phyloP scores from a whole-genome alignment of 73 alveolate species.

The Paramecium biaurelia region DNA sequence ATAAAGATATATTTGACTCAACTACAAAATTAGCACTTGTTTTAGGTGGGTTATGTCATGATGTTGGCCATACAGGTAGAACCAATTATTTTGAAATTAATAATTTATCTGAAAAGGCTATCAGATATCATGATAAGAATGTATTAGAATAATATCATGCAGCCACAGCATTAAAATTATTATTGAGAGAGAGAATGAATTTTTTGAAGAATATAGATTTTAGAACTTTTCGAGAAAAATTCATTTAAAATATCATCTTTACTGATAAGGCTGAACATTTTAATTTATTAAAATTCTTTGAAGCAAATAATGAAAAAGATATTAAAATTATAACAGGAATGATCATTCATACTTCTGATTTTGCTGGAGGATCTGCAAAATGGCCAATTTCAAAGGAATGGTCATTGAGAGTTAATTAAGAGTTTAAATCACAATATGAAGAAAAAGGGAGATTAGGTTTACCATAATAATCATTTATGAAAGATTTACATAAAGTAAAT shows the following conservation, averaged over 20 bases:
- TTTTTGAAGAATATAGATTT: conserved; percentile 65
- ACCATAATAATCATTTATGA: conserved; percentile 36
- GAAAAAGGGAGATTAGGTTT: conserved; percentile 12
- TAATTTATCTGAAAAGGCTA: conserved; percentile 71
- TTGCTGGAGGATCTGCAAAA: conserved; percentile 19
- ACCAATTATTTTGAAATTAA: conserved; percentile 76
- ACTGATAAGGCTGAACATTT: conserved; percentile 92
- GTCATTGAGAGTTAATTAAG: conserved; percentile 7
- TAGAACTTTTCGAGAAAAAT: conserved; percentile 76
- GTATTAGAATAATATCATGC: conserved; percentile 90
- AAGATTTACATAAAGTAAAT: conserved; percentile 48
- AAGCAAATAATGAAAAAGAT: conserved; percentile 52
- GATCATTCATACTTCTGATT: conserved; percentile 45
- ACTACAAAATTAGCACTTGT: background rate
- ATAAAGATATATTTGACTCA: background rate
- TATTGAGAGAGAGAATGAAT: conserved; percentile 66
- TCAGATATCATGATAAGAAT: conserved; percentile 80
- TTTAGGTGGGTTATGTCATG: conserved; percentile 76
- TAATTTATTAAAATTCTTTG: conserved; percentile 43
- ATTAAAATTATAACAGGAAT: conserved; percentile 27
- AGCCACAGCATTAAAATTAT: conserved; percentile 72
- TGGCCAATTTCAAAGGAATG: background rate
- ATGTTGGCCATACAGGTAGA: conserved; percentile 87
- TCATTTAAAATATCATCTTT: conserved; percentile 80
- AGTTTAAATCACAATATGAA: conserved; percentile 8